These are phyloP conservation scores for Penicillium sp. DNA, from an alignment of 2,329 filamentous ascomycete genomes.

Conservation along the genomic window DNA sequence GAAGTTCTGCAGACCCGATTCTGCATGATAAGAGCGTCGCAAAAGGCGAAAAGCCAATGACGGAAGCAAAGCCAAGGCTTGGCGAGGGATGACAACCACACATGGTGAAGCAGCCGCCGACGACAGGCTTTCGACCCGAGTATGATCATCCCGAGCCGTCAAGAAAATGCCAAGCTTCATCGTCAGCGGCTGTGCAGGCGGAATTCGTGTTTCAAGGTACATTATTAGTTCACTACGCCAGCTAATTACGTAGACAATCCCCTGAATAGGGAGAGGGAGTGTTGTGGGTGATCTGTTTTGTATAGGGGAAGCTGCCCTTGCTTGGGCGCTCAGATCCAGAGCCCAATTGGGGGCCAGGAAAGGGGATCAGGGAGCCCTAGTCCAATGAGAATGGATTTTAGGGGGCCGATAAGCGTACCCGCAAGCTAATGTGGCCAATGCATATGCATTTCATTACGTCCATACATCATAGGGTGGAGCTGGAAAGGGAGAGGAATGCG, in stretches of 20 bases:
- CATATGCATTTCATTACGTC: slow-evolving; percentile 9
- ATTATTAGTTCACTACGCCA: slow-evolving; percentile 1
- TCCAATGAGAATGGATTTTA: slow-evolving; percentile 1
- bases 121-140: neutral
- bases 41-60: slow-evolving; percentile 6
- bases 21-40: slow-evolving; percentile 12
- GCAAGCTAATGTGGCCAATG: slow-evolving; percentile 7
- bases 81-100: neutral
- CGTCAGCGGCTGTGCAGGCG: neutral
- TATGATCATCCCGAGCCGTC: slow-evolving; percentile 3
- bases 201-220: slow-evolving; percentile 3
- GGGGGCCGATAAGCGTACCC: slow-evolving; percentile 5
- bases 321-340: slow-evolving; percentile 1
- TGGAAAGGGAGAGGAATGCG: slow-evolving; percentile 16
- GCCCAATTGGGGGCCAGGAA: neutral
- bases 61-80: slow-evolving; percentile 2
- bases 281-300: neutral
- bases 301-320: neutral
- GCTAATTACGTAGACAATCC: slow-evolving; percentile 9
- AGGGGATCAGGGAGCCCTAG: neutral
- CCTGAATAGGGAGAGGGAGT: neutral
- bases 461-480: slow-evolving; percentile 12
- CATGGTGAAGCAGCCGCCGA: neutral
- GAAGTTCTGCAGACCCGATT: slow-evolving; percentile 4
- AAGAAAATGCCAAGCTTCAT: slow-evolving; percentile 20